Evolutionary conservation across 83 land plant genomes (phyloP), one percentile per base, ranked within the genome.

Genomic region (Larix sibirica): DNA sequence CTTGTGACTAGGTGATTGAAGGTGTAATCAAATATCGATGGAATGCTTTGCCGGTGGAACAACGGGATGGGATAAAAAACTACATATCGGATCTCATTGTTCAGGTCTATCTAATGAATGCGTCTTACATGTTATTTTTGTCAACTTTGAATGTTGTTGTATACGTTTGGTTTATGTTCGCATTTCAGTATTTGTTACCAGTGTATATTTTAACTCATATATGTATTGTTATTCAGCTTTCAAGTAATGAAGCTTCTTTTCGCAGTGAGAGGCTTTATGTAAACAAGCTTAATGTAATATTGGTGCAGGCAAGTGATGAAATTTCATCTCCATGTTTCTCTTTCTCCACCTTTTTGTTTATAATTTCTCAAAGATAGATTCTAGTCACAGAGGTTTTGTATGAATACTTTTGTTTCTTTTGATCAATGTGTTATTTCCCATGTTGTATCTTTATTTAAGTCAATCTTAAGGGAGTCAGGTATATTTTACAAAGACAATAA

Each of bases 41-140:
- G 99, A 98, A 98, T 85, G 99, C 96, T 6, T 90, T 98, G 84
- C 99, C 99, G 40, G 90, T 93, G 73, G 99, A 94, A 80, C 99
- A 98, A 80, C 86, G 99, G 4, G 98, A 98, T 82, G 99, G 99
- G 59, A 98, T 98, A 81, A 98, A 96, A 81, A 98, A 98, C 78
- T 98, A 96, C 70, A 92, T 98, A 33, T 96, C 99, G 80, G 99
- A 98, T 83, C 91, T 98, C 54, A 98, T 96, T 81, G 97, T 98
- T 13, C 95, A 98, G 97, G 99, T 97, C 23, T 12, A 58, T 42
- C 56, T 71, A 44, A 82, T 42, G 60, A 68, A 47, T 24, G 47
- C 21, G 26, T 76, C 60, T 24, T 20, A 28, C 28, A 83, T 62
- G 36, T 50, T 67, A 20, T 14, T 82, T 82, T 54, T 20, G 24